These are phyloP conservation scores for Petrea volubilis DNA, from an alignment of 257 asterid genomes.

Conservation along the genomic window DNA sequence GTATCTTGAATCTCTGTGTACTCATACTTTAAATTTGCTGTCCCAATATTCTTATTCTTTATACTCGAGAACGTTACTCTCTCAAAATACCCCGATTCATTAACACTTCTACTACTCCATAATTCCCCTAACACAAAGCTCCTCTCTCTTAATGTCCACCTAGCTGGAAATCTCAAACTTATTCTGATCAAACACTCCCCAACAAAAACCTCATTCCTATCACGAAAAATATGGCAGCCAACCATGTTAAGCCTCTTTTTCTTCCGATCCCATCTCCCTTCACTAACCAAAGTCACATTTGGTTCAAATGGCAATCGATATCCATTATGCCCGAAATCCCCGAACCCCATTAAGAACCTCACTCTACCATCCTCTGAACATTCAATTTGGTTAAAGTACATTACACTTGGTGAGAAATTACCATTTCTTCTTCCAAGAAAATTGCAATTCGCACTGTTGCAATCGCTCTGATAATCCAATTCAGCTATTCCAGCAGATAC, in stretches of 20 bases:
- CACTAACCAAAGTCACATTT: constrained; percentile 58
- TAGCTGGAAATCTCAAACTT: constrained; percentile 69
- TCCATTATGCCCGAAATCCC: constrained; percentile 34
- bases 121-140: constrained; percentile 67
- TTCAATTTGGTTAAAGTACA: constrained; percentile 53
- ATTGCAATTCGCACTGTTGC: constrained; percentile 60
- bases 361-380: constrained; percentile 64
- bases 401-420: constrained; percentile 37
- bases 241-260: constrained; percentile 72
- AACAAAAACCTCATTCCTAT: constrained; percentile 49
- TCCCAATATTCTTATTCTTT: constrained; percentile 31
- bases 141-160: constrained; percentile 72
- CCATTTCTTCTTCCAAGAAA: constrained; percentile 46
- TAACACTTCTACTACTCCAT: constrained; percentile 66
- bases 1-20: constrained; percentile 59
- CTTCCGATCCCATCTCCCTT: constrained; percentile 78
- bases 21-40: constrained; percentile 48
- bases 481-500: constrained; percentile 42
- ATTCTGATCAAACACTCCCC: constrained; percentile 75
- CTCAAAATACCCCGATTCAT: constrained; percentile 64
- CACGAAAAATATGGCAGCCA: constrained; percentile 72
- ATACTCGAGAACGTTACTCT: constrained; percentile 46
- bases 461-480: constrained; percentile 54
- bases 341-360: constrained; percentile 68
- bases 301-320: constrained; percentile 47